phyloP scores from a whole-genome alignment of 2,329 filamentous ascomycete species.

The Pseudogymnoascus sp. region DNA sequence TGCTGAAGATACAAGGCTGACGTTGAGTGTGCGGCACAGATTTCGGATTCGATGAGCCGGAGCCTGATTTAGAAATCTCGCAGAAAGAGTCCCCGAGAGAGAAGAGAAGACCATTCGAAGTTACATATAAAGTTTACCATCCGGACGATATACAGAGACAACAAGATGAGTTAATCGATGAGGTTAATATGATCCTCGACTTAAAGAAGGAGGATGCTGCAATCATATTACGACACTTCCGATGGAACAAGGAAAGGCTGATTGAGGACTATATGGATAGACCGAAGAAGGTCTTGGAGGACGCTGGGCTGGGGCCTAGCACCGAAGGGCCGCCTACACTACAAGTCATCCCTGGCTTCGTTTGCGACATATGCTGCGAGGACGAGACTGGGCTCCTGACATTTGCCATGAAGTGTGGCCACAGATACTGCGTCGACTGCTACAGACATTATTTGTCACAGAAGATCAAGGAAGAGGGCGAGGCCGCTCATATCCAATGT shows the following conservation, averaged over 20 bases:
- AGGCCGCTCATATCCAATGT: conserved; percentile 90
- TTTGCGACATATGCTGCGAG: conserved; percentile 94
- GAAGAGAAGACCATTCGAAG: conserved; percentile 69
- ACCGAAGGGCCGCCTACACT: conserved; percentile 57
- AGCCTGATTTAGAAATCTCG: conserved; percentile 39
- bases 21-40: conserved; percentile 17
- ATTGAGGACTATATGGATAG: conserved; percentile 96
- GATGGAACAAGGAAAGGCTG: conserved; percentile 94
- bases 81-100: conserved; percentile 61
- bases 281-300: conserved; percentile 69
- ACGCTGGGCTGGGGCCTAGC: conserved; percentile 67
- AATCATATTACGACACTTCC: conserved; percentile 78
- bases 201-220: conserved; percentile 83
- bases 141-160: conserved; percentile 75
- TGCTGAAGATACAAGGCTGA: conserved; percentile 1
- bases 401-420: conserved; percentile 91
- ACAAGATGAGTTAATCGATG: conserved; percentile 77
- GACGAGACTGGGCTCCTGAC: conserved; percentile 69
- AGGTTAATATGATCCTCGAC: conserved; percentile 86
- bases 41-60: conserved; percentile 40
- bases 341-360: conserved; percentile 65
- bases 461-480: conserved; percentile 92
- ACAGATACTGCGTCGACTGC: conserved; percentile 87
- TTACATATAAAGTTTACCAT: conserved; percentile 73
- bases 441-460: conserved; percentile 85